These are phyloP conservation scores for Xylariaceae sp. DNA, from an alignment of 2,329 filamentous ascomycete genomes.

Conservation along the genomic window DNA sequence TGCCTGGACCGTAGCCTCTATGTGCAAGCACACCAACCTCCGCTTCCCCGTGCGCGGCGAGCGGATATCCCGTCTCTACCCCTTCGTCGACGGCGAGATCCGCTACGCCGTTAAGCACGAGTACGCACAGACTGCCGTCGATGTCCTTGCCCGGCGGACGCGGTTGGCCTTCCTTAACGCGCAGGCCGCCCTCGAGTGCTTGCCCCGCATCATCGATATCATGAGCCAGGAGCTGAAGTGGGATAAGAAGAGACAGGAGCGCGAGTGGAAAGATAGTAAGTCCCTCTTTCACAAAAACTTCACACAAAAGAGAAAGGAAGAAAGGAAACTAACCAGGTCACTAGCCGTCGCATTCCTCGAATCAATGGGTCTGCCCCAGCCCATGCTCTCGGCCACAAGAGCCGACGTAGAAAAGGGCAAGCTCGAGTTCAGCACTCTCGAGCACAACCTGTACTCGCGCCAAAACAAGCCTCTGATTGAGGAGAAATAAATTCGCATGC, in stretches of 20 bases:
- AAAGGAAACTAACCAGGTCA: no score
- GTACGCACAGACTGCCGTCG: conserved; percentile 85
- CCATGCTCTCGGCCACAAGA: conserved; percentile 52
- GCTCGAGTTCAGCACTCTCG: conserved; percentile 51
- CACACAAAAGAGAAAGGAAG: no score
- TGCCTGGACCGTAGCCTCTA: conserved; percentile 81
- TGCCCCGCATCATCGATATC: conserved; percentile 81
- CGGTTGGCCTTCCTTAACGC: conserved; percentile 87
- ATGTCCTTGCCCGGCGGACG: conserved; percentile 80
- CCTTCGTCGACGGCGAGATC: conserved; percentile 88
- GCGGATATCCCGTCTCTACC: conserved; percentile 74
- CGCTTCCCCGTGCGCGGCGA: conserved; percentile 80
- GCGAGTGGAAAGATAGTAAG: conserved; percentile 74
- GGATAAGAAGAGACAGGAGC: conserved; percentile 65
- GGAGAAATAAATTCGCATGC: conserved; percentile 22
- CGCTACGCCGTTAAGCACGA: conserved; percentile 84
- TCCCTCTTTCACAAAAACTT: conserved; percentile 18
- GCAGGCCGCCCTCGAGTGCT: conserved; percentile 79
- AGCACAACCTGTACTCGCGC: conserved; percentile 59
- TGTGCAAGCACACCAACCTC: conserved; percentile 69
- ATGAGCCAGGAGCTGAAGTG: conserved; percentile 82
- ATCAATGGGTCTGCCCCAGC: conserved; percentile 60
- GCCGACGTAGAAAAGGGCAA: conserved; percentile 57
- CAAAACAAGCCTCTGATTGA: conserved; percentile 48
- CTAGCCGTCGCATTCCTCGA: conserved; percentile 55